These are phyloP conservation scores for Arthrobotrys conoides DNA, from an alignment of 2,329 filamentous ascomycete species.

Conservation along the genomic window DNA sequence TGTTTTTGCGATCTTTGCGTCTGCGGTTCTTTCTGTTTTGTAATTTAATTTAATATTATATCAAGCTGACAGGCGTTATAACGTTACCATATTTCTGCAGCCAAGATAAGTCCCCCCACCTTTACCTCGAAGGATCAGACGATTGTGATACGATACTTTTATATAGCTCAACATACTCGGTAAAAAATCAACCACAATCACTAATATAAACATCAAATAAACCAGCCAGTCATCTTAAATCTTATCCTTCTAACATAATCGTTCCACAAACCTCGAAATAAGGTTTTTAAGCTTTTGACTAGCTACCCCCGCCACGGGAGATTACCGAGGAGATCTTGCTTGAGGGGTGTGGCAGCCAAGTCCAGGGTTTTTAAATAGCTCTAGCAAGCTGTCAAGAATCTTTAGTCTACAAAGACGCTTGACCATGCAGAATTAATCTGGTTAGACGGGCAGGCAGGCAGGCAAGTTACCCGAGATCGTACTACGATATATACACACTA, in stretches of 20 bases:
- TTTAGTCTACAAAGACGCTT: background rate
- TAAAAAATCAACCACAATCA: background rate
- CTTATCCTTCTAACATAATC: background rate
- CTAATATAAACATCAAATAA: background rate
- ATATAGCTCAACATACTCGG: background rate
- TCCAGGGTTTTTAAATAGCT: conserved; percentile 38
- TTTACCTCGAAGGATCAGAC: background rate
- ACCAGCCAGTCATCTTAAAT: background rate
- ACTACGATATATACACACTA: conserved; percentile 1
- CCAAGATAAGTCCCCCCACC: background rate
- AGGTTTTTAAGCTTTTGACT: conserved; percentile 54
- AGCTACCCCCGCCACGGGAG: conserved; percentile 35
- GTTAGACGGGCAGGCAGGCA: no score
- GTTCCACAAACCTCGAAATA: conserved; percentile 59
- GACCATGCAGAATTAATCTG: conserved; percentile 8
- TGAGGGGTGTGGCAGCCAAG: conserved; percentile 53
- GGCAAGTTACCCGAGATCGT: conserved; percentile 20
- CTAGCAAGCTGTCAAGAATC: conserved; percentile 4
- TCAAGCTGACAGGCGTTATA: background rate
- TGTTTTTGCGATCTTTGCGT: background rate
- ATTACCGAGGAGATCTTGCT: conserved; percentile 61
- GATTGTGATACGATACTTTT: background rate
- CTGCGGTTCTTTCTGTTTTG: background rate
- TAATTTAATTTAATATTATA: conserved; percentile 1
- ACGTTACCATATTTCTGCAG: background rate